Percentiles rank a stretch among this genome's conserved stretches.
These are phyloP conservation scores for Phytophthora tentaculata DNA, from an alignment of 352 stramenopile species.

Conservation along the genomic window DNA sequence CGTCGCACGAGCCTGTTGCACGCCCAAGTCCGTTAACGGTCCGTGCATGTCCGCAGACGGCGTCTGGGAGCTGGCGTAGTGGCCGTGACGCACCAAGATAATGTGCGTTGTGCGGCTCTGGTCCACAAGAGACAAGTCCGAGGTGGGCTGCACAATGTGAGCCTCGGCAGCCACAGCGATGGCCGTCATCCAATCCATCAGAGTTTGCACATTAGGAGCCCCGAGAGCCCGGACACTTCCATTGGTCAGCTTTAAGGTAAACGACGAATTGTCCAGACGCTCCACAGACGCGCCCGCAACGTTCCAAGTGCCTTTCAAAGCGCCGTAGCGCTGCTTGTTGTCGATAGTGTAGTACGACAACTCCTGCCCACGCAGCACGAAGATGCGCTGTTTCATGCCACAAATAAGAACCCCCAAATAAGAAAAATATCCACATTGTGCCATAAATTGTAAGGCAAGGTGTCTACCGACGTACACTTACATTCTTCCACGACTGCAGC, in stretches of 20 bases:
- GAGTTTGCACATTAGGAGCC: conserved; percentile 54
- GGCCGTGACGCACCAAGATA: conserved; percentile 70
- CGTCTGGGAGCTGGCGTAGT: conserved; percentile 61
- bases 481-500: conserved; percentile 71
- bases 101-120: conserved; percentile 75
- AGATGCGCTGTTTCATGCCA: conserved; percentile 53
- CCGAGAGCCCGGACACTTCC: conserved; percentile 46
- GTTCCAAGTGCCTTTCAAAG: conserved; percentile 68
- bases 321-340: conserved; percentile 57
- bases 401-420: conserved; percentile 4
- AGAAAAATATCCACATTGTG: neutral
- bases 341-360: conserved; percentile 76
- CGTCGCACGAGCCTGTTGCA: conserved; percentile 52
- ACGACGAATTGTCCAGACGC: conserved; percentile 52
- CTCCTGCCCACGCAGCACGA: conserved; percentile 72
- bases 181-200: conserved; percentile 83
- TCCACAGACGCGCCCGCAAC: conserved; percentile 53
- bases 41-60: conserved; percentile 59
- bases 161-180: conserved; percentile 58
- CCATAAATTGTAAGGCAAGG: neutral
- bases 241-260: conserved; percentile 39
- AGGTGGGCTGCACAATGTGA: conserved; percentile 43
- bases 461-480: conserved; percentile 44
- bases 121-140: conserved; percentile 61
- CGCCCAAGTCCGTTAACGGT: conserved; percentile 60